Evolutionary conservation across 192 early-diverging fungal genomes (phyloP), one percentile per base, ranked within the genome.

Genomic region (Coemansia furcata): DNA sequence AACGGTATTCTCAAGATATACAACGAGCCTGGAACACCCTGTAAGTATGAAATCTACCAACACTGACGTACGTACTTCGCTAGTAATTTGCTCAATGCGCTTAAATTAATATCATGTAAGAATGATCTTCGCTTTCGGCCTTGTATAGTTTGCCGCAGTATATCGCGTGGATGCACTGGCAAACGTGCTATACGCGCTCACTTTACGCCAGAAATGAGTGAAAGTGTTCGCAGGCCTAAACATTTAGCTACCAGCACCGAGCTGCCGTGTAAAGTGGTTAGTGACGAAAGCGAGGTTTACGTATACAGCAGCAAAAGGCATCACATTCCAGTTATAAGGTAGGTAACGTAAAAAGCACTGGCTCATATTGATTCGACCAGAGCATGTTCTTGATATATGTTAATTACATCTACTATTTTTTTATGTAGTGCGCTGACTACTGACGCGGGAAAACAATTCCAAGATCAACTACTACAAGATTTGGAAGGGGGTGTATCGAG

Each of bases 1-100:
- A 80, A 74, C 37, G 59, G 65, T 49, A 71, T 79, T 33, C 35
- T 74, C 26, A 67, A 62, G 46, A 50, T 79, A 19, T 65, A 72
- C 67, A 67, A 36, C 21, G 62, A 64, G 15, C 67, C 77, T 12
- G 66, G 42, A 11, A 57, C 63, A 2, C 42, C 68, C 46, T 39
- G 76, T 78, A 78, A 50, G 76, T 63, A 44, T 36, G n/a, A 4
- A 50, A 14, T 29, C 4, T 3, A 30, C 32, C 12, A 58, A 58
- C 7, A 40, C 35, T 7, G 5, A 17, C 23, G 3, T 4, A 35
- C 7, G 19, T n/a, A 36, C n/a, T 37, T 9, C 17, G 17, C 55
- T 35, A 55, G 6, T 36, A 6, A 36, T 19, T 32, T 36, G 10
- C 6, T 8, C 23, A 36, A 9, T 43, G 42, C 37, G 14, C 30